phyloP scores from a whole-genome alignment of 192 early-diverging fungal genomes.

The Chytriomyces sp. region DNA sequence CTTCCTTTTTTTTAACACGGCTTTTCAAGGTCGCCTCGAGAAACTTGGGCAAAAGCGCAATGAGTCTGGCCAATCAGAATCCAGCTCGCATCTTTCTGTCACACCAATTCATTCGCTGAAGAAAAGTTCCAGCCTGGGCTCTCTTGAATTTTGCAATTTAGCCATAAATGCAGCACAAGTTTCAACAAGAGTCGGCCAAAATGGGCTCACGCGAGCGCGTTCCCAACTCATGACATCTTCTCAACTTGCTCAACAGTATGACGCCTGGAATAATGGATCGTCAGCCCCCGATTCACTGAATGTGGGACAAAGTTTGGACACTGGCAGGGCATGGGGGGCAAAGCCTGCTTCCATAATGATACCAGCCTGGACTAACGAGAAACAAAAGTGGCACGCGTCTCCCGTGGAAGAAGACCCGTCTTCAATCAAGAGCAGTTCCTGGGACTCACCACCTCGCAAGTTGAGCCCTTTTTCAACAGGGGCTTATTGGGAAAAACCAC shows the following conservation, averaged over 20 bases:
- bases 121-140: slow-evolving; percentile 24
- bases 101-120: slow-evolving; percentile 11
- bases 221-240: background rate
- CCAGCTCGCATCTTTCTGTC: background rate
- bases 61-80: slow-evolving; percentile 5
- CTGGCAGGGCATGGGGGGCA: background rate
- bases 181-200: background rate
- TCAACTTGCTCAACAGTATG: slow-evolving; percentile 13
- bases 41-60: slow-evolving; percentile 12
- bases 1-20: background rate
- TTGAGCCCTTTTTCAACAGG: slow-evolving; percentile 15
- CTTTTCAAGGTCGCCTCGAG: slow-evolving; percentile 10
- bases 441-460: slow-evolving; percentile 32
- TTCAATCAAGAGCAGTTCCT: slow-evolving; percentile 3
- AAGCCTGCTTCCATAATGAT: background rate
- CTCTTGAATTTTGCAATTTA: slow-evolving; percentile 18
- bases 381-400: background rate
- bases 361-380: background rate
- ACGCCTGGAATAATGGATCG: background rate
- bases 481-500: slow-evolving; percentile 7
- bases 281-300: background rate
- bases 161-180: background rate
- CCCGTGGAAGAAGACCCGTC: background rate
- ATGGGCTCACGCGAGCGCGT: background rate
- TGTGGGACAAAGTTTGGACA: background rate